Evolutionary conservation across 1,139 yeast species (phyloP).

Genomic region (Candida frijolesensis): DNA sequence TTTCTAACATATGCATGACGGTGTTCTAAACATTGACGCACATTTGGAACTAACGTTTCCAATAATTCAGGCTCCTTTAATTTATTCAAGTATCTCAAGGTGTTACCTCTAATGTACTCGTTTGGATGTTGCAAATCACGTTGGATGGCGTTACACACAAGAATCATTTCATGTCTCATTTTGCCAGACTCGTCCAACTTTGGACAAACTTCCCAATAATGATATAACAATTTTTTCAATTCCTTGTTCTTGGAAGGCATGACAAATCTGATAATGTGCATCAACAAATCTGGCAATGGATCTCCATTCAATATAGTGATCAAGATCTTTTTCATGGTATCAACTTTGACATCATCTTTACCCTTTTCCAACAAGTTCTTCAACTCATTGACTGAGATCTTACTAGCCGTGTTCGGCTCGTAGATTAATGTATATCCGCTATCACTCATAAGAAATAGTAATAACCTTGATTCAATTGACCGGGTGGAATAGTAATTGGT

Average conservation of each 20-base stretch:
- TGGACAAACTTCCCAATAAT: constrained; percentile 98
- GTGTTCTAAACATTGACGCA: constrained; percentile 88
- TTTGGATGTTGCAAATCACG: constrained; percentile 98
- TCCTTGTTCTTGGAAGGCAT: constrained; percentile 95
- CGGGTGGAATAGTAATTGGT: neutral
- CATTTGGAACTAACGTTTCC: constrained; percentile 94
- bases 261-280: constrained; percentile 95
- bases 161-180: constrained; percentile 96
- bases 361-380: constrained; percentile 85
- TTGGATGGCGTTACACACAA: constrained; percentile 96
- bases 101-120: constrained; percentile 94
- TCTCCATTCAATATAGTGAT: constrained; percentile 91
- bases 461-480: constrained; percentile 1
- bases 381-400: constrained; percentile 75
- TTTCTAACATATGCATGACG: constrained; percentile 98
- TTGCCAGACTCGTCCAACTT: constrained; percentile 86
- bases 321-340: constrained; percentile 86
- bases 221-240: constrained; percentile 87
- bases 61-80: constrained; percentile 90
- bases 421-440: constrained; percentile 73
- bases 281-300: constrained; percentile 89
- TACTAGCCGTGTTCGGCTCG: constrained; percentile 73
- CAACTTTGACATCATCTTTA: constrained; percentile 82
- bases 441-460: constrained; percentile 37
- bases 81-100: constrained; percentile 87